Conservation (phyloP, 1,139 yeast species). For the Diutina ranongensis region DNA sequence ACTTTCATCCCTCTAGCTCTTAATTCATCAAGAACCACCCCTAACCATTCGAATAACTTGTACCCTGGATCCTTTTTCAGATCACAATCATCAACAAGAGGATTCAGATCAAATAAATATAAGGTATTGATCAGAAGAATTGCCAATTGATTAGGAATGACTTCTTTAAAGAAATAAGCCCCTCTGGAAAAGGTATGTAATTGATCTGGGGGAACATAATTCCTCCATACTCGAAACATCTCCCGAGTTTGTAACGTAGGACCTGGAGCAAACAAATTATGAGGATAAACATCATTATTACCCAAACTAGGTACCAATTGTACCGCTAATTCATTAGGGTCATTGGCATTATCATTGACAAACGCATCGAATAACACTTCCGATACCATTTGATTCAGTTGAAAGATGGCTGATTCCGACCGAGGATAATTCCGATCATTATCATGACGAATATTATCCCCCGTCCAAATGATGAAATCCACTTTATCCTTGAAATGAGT, state of each 20-base stretch:
- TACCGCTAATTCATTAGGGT: slow-evolving; percentile 15
- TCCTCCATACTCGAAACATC: slow-evolving; percentile 59
- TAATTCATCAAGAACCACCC: slow-evolving; percentile 59
- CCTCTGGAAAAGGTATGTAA: slow-evolving; percentile 65
- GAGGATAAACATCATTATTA: slow-evolving; percentile 84
- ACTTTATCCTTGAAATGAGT: slow-evolving; percentile 58
- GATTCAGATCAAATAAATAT: slow-evolving; percentile 65
- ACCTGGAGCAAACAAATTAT: slow-evolving; percentile 72
- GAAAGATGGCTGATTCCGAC: slow-evolving; percentile 57
- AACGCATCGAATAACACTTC: slow-evolving; percentile 39
- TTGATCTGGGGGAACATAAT: slow-evolving; percentile 68
- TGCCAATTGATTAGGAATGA: slow-evolving; percentile 67
- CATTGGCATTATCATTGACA: slow-evolving; percentile 31
- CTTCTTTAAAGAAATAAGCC: slow-evolving; percentile 63
- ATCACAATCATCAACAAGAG: slow-evolving; percentile 75
- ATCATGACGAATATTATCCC: slow-evolving; percentile 81
- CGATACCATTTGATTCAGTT: slow-evolving; percentile 55
- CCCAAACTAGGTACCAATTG: slow-evolving; percentile 62
- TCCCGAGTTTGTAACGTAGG: slow-evolving; percentile 80
- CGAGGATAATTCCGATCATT: slow-evolving; percentile 66
- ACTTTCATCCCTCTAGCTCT: slow-evolving; percentile 70
- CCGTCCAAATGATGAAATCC: slow-evolving; percentile 85
- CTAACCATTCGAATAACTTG: slow-evolving; percentile 66
- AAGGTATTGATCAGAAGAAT: slow-evolving; percentile 69
- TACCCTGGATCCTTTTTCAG: slow-evolving; percentile 66